A percentile compares a stretch with the other conserved stretches of the same genome.
phyloP scores from a whole-genome alignment of 2,329 filamentous ascomycete species.

The Verticillium albo-atrum region DNA sequence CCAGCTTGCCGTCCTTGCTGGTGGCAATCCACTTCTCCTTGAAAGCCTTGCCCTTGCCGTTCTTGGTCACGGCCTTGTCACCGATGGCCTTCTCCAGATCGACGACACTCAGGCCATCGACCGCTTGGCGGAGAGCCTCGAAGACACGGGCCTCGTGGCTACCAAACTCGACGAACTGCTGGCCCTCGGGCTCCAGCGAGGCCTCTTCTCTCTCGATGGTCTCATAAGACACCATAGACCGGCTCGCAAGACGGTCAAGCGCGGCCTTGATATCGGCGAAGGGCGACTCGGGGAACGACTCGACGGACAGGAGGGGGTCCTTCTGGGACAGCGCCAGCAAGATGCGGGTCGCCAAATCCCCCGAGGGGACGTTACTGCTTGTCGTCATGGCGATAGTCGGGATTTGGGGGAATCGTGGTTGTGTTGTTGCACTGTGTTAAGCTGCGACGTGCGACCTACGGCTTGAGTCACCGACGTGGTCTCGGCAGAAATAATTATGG shows the following conservation, averaged over 20 bases:
- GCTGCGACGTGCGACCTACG: background rate
- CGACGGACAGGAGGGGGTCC: conserved; percentile 62
- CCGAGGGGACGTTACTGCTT: conserved; percentile 28
- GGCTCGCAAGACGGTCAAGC: conserved; percentile 77
- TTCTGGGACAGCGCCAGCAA: conserved; percentile 61
- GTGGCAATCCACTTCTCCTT: conserved; percentile 69
- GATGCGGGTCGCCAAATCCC: conserved; percentile 60
- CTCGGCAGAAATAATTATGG: conserved; percentile 3
- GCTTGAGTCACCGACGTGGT: conserved; percentile 2
- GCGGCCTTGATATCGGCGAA: conserved; percentile 77
- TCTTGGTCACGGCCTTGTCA: conserved; percentile 68
- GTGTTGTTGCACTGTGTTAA: background rate
- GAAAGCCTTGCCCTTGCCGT: conserved; percentile 95
- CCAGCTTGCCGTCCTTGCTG: conserved; percentile 52
- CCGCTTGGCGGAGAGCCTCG: conserved; percentile 63
- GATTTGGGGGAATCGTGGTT: background rate
- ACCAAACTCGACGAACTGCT: conserved; percentile 68
- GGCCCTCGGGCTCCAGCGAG: conserved; percentile 68
- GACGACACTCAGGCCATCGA: conserved; percentile 77
- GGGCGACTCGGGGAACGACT: conserved; percentile 63
- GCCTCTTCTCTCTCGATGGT: conserved; percentile 76
- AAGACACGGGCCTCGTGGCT: conserved; percentile 83
- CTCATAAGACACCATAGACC: conserved; percentile 84
- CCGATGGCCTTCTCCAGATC: conserved; percentile 68
- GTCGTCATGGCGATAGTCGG: conserved; percentile 35